Percentiles rank a stretch among this genome's conserved stretches.
These are phyloP conservation scores for Zizania latifolia DNA, from an alignment of 176 grass and related monocot species.

Conservation along the genomic window DNA sequence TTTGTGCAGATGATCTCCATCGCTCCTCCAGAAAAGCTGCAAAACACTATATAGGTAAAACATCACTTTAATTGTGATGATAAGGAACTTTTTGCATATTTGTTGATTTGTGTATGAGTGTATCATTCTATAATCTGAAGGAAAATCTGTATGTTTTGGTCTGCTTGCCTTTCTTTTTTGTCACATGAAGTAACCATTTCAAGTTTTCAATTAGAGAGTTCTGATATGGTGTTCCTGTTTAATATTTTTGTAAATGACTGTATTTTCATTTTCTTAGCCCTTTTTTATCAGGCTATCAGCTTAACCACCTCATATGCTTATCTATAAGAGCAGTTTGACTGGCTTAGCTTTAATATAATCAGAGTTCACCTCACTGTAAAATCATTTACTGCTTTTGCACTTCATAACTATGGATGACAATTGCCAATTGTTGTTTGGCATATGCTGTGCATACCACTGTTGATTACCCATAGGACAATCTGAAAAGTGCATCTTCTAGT, in stretches of 20 bases:
- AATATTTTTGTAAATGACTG: not conserved
- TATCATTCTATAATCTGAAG: conserved; percentile 10
- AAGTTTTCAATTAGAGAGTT: conserved; percentile 4
- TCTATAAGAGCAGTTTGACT: not conserved
- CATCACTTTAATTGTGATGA: conserved; percentile 1
- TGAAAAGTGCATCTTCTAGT: not conserved
- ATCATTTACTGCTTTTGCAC: not conserved
- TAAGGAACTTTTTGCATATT: not conserved
- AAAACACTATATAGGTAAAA: conserved; percentile 94
- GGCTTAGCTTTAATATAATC: not conserved
- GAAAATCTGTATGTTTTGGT: not conserved
- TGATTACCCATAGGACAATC: not conserved
- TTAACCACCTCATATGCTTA: not conserved
- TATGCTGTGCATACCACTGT: not conserved
- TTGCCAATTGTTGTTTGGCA: not conserved
- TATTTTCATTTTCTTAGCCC: not conserved
- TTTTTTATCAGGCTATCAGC: not conserved
- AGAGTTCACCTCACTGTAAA: not conserved
- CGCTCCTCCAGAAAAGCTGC: conserved; percentile 55
- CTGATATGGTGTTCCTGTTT: not conserved
- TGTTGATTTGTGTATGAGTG: not conserved
- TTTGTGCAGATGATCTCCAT: conserved; percentile 62
- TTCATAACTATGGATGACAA: not conserved
- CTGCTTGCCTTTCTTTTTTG: not conserved
- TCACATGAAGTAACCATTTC: not conserved